Percentiles rank a stretch among this genome's conserved stretches.
Evolutionary conservation across 129 eudicot genomes (phyloP).

Genomic region (Dittrichia graveolens): DNA sequence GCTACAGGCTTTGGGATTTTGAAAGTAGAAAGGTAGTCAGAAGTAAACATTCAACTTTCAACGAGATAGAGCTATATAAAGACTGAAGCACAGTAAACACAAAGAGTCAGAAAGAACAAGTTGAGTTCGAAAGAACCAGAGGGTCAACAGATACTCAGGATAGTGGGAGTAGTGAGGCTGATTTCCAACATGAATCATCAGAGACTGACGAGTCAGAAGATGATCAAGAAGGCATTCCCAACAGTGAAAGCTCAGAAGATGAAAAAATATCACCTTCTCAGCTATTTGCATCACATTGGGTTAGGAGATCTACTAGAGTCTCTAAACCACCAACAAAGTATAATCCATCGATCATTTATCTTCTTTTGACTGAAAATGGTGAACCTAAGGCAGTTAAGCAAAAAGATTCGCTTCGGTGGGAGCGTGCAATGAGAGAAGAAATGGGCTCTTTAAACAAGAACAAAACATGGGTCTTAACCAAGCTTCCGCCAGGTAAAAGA

Average conservation of each 20-base stretch:
- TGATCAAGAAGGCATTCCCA: background rate
- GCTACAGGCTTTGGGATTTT: conserved; percentile 5
- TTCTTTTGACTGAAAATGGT: background rate
- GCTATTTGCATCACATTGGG: background rate
- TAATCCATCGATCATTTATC: background rate
- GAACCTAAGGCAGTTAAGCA: too few relatives aligned
- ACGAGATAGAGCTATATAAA: too few relatives aligned
- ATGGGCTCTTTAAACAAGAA: too few relatives aligned
- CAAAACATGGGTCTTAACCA: background rate
- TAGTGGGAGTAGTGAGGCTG: too few relatives aligned
- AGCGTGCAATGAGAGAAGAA: too few relatives aligned
- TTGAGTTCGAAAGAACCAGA: background rate
- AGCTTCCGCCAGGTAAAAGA: background rate
- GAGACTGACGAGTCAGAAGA: background rate
- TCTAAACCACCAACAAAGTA: background rate
- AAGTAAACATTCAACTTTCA: background rate
- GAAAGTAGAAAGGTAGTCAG: background rate
- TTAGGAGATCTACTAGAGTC: background rate
- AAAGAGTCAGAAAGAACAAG: background rate
- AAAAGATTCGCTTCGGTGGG: too few relatives aligned
- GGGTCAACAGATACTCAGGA: background rate
- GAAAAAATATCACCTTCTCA: background rate
- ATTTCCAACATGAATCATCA: too few relatives aligned
- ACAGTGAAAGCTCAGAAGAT: background rate
- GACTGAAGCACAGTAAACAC: background rate